Percentiles rank a stretch among this genome's conserved stretches.
Conservation (phyloP, 2,329 filamentous ascomycete species). For the Exophiala sp. region DNA sequence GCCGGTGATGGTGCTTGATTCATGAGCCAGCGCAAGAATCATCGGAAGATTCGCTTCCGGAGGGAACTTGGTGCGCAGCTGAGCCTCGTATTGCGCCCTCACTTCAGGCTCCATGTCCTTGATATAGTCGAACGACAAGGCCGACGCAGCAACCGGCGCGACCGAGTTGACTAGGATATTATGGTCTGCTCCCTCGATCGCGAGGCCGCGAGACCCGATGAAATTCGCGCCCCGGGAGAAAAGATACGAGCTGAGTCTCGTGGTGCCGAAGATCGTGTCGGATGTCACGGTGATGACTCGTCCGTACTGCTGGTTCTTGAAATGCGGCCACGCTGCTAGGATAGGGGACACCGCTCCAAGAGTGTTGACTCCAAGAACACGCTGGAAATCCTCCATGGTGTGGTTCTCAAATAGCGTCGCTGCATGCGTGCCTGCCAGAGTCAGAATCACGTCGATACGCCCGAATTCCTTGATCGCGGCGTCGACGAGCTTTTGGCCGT, state of each 20-base stretch:
- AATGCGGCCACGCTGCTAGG: conserved; percentile 89
- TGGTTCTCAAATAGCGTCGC: neutral
- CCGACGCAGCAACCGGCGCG: neutral
- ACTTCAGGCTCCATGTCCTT: neutral
- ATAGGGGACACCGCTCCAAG: conserved; percentile 91
- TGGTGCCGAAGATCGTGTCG: conserved; percentile 87
- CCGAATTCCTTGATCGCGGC: conserved; percentile 31
- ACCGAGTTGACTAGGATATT: conserved; percentile 75
- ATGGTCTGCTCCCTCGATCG: conserved; percentile 94
- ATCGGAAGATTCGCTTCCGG: neutral
- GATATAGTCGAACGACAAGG: neutral
- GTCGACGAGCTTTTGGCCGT: conserved; percentile 91
- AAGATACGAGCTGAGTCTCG: conserved; percentile 92
- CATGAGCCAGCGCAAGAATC: neutral
- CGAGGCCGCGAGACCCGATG: conserved; percentile 92
- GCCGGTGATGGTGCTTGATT: neutral
- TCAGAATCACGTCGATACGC: conserved; percentile 3
- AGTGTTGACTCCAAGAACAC: conserved; percentile 69
- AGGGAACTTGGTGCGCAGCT: neutral
- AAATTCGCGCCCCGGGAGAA: conserved; percentile 91
- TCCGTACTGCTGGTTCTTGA: conserved; percentile 97
- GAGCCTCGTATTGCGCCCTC: neutral
- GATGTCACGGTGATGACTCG: conserved; percentile 83
- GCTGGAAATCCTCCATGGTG: neutral
- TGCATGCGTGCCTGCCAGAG: neutral